These are phyloP conservation scores for Fusarium sp. DNA, from an alignment of 2,329 filamentous ascomycete genomes.

Conservation along the genomic window DNA sequence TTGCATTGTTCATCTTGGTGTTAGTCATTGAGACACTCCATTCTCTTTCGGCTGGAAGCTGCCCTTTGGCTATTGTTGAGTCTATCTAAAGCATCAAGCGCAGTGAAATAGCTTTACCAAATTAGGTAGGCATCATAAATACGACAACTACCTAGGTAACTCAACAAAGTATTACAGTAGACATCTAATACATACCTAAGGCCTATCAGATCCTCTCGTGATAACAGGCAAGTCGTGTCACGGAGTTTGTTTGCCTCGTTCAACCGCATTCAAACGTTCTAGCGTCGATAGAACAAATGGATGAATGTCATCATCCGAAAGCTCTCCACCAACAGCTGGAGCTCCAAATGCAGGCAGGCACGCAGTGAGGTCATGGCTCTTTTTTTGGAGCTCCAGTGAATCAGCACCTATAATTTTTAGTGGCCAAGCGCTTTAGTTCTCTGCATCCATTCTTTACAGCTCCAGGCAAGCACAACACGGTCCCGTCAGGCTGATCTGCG, in stretches of 20 bases:
- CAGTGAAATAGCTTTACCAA: neutral
- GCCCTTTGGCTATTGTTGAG: neutral
- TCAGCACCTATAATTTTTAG: conserved; percentile 2
- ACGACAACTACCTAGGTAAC: neutral
- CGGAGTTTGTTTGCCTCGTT: neutral
- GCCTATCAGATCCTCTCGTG: neutral
- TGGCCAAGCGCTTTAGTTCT: neutral
- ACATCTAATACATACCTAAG: neutral
- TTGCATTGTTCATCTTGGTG: neutral
- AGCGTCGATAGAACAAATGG: neutral
- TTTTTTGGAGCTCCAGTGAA: conserved; percentile 16
- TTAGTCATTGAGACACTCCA: neutral
- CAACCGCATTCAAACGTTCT: neutral
- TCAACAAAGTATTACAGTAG: neutral
- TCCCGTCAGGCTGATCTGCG: conserved; percentile 19
- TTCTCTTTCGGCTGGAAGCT: neutral
- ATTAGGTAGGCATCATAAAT: too few species aligned
- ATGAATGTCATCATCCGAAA: conserved; percentile 1
- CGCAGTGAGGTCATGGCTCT: conserved; percentile 5
- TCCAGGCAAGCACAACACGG: neutral
- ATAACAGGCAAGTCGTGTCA: neutral
- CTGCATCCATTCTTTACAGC: conserved; percentile 8
- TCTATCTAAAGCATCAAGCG: neutral
- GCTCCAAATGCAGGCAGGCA: neutral
- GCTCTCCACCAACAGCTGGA: conserved; percentile 2